A percentile compares a stretch with the other conserved stretches of the same genome.
Evolutionary conservation across 2,329 filamentous ascomycete genomes (phyloP).

Genomic region (Pezicula neosporulosa): DNA sequence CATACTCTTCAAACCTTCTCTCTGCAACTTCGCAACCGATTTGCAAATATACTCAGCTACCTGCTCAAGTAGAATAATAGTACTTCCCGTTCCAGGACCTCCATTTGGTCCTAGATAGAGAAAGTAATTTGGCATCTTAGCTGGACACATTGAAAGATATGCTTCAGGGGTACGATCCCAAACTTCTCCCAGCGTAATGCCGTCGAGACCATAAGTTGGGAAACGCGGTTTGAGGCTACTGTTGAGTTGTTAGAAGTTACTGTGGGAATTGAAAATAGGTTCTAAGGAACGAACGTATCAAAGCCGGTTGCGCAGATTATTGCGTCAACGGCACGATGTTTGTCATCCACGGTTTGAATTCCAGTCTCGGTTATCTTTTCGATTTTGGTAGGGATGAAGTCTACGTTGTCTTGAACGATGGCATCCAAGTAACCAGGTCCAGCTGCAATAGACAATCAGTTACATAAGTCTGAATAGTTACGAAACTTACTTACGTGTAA

Average conservation of each 20-base stretch:
- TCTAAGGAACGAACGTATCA: constrained; percentile 14
- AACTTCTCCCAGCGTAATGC: not conserved
- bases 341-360: constrained; percentile 22
- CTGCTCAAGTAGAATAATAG: not conserved
- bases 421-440: constrained; percentile 32
- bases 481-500: not conserved
- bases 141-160: constrained; percentile 7
- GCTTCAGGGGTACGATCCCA: constrained; percentile 7
- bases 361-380: constrained; percentile 26
- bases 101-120: constrained; percentile 4
- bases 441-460: not conserved
- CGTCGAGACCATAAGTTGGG: constrained; percentile 8
- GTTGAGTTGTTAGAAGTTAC: not conserved
- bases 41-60: not conserved
- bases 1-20: constrained; percentile 42
- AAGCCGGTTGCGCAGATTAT: constrained; percentile 28
- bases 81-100: constrained; percentile 2
- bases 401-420: constrained; percentile 25
- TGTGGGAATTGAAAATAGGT: not conserved
- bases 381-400: constrained; percentile 19
- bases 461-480: too few species aligned
- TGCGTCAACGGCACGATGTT: constrained; percentile 18
- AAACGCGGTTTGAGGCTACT: constrained; percentile 1
- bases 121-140: constrained; percentile 2
- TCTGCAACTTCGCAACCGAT: constrained; percentile 28